Percentiles rank a stretch among this genome's conserved stretches.
Evolutionary conservation across 2,329 filamentous ascomycete species (phyloP).

Genomic region (Fusarium vanettenii): DNA sequence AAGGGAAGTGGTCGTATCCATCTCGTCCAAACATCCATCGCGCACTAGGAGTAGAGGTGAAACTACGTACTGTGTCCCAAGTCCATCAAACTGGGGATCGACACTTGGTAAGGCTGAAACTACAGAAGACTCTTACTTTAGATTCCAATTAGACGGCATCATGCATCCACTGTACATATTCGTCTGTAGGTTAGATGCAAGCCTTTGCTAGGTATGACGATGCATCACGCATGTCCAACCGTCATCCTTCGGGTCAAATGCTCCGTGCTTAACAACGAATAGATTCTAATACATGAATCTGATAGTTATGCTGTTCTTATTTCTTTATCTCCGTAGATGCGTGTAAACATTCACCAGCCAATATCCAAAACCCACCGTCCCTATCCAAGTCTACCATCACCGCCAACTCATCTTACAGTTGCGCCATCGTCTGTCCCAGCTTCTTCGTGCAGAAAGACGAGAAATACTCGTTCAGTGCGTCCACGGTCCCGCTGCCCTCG

Average conservation of each 20-base stretch:
- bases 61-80: neutral
- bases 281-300: neutral
- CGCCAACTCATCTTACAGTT: conserved; percentile 35
- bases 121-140: neutral
- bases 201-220: neutral
- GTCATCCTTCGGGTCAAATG: neutral
- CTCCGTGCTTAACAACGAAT: neutral
- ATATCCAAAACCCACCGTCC: neutral
- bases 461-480: conserved; percentile 88
- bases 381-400: neutral
- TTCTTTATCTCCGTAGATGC: neutral
- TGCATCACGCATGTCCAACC: neutral
- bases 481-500: conserved; percentile 82
- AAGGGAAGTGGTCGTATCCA: neutral
- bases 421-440: conserved; percentile 50
- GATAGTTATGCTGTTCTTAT: neutral
- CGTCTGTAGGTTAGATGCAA: neutral
- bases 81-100: neutral
- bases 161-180: neutral
- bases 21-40: neutral
- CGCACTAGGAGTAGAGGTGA: neutral
- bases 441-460: conserved; percentile 75
- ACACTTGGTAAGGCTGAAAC: neutral
- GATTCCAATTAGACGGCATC: neutral
- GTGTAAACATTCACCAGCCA: neutral